Evolutionary conservation across 2,329 filamentous ascomycete genomes (phyloP), one percentile per base, ranked within the genome.

Genomic region (Periconia sp.): DNA sequence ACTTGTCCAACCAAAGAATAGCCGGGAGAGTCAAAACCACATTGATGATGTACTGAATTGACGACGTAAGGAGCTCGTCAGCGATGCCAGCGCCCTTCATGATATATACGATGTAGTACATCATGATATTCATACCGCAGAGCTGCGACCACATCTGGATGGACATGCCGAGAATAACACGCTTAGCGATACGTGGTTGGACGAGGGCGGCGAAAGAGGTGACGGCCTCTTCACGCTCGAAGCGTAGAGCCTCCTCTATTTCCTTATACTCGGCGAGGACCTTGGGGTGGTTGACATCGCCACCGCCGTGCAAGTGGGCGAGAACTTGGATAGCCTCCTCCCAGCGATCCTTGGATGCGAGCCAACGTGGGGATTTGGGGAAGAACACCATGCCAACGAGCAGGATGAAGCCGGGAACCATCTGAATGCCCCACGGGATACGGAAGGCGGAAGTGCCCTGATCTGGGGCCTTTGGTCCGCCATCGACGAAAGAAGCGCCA

Each of bases 261-360:
- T 87, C 84, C 43, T 79, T 75, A 53, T 81, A 84, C 66, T 87
- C 79, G 0, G 83, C 83, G 0, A 85, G 70, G 3, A 87, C 84
- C 52, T 79, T 79, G 10, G 81, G 77, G 46, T 85, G 74, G 40
- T 78, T 76, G 3, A 72, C 46, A 43, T 85, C 75, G 3, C 83
- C 83, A 0, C 70, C 64, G 4, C 79, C 83, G 52, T 87, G 84
- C 1, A 87, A 71, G 16, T 72, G 61, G 0, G 82, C 83, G 4
- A 73, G 66, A 6, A 77, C 67, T 13, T 71, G 59, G 29, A 78
- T 83, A 73, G 82, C 82, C 59, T 88, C 80, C 19, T 88, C 84
- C 76, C 85, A 86, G 1, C 82, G 78, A 49, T 85, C 85, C 54
- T 85, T 79, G 12, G 78, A 78, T 4, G 87, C 86, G 5, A 89